phyloP scores from a whole-genome alignment of 1,284 basidiomycete species.

The Wolfiporia cocos region DNA sequence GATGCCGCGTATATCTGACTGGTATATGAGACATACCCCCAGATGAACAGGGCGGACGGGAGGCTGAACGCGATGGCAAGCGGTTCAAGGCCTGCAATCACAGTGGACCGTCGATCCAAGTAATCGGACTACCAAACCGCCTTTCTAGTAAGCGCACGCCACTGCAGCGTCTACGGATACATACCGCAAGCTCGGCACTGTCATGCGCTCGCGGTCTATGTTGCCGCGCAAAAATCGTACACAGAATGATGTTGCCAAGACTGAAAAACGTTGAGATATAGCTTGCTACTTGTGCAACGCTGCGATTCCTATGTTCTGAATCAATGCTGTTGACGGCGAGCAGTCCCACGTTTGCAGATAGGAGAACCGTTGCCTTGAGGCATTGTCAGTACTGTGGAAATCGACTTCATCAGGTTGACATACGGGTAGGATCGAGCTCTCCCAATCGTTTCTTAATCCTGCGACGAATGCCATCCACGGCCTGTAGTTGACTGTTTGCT shows the following conservation, averaged over 20 bases:
- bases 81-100: conserved; percentile 10
- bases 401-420: conserved; percentile 4
- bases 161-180: too few species aligned
- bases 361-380: conserved; percentile 33
- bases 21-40: conserved; percentile 19
- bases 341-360: conserved; percentile 36
- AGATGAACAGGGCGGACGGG: conserved; percentile 22
- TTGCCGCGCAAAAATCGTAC: conserved; percentile 17
- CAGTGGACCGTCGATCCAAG: conserved; percentile 8
- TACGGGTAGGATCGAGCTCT: conserved; percentile 22
- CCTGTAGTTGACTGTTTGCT: conserved; percentile 18
- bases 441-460: conserved; percentile 21
- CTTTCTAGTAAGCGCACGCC: neutral
- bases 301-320: conserved; percentile 8
- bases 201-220: conserved; percentile 11
- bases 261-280: conserved; percentile 23
- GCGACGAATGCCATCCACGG: conserved; percentile 20
- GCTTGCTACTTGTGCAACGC: conserved; percentile 19
- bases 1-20: too few species aligned
- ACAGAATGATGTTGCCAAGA: conserved; percentile 21
- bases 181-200: conserved; percentile 13
- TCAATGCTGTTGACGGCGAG: conserved; percentile 31
- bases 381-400: neutral
- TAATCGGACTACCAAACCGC: conserved; percentile 10
- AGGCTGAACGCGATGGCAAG: conserved; percentile 23